Evolutionary conservation across 1,139 yeast genomes (phyloP), one percentile per base, ranked within the genome.

Genomic region (Trichomonascaceae sp.): DNA sequence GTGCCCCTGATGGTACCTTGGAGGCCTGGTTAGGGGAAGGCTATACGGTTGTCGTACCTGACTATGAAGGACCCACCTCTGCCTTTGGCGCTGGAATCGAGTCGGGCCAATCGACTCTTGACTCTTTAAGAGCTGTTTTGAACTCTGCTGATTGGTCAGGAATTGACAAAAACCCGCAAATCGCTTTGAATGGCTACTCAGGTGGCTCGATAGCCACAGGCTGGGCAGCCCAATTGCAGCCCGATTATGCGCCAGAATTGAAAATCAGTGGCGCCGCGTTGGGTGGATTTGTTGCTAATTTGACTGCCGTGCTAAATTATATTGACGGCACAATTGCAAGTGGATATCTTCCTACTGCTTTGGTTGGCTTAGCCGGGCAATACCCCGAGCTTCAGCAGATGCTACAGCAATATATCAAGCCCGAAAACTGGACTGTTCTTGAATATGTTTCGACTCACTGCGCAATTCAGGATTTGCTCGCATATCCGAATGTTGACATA

Each of bases 171-270:
- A 47, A 57, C 43, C 55, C 62, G 19, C 46, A 44, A 18, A 53
- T 55, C 22, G 58, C 57, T 20, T 24, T 60, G 50, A 57, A 60
- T 61, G 69, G 69, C 13, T 66, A 66, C 57, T 65, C 68, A 27
- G 69, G 69, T 1, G 69, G 69, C 10, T 60, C 66, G 3, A 52
- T 63, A 41, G 67, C 68, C n/a, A 53, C 67, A 15, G 69, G 61
- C 8, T 64, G 68, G 65, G 66, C 66, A 24, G 57, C 63, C 6
- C 63, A 64, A 55, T 51, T 61, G 46, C 65, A 59, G 49, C 58
- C 55, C 8, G 19, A 53, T 13, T 66, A 66, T 44, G 69, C 69
- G 0, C 66, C 68, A 2, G 67, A 66, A n/a, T 47, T 62, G 27
- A 43, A 48, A 17, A 49, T 66, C 27, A 58, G 55, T 7, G 69